A percentile compares a stretch with the other conserved stretches of the same genome.
Evolutionary conservation across 768 basidiomycete species (phyloP).

Genomic region (Sarcomyxa edulis): DNA sequence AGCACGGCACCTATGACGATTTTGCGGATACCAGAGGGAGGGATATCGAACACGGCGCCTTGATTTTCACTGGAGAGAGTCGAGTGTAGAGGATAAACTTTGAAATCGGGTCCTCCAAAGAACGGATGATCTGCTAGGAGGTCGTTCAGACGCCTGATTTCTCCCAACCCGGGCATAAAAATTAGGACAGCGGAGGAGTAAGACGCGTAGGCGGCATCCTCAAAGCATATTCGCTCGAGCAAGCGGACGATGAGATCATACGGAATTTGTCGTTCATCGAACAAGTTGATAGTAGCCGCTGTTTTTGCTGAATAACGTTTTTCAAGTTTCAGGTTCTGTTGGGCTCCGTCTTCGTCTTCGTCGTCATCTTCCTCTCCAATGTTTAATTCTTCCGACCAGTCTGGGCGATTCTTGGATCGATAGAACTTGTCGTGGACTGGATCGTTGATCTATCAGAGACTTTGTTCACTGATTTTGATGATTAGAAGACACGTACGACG

Average conservation of each 20-base stretch:
- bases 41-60: constrained; percentile 84
- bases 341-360: constrained; percentile 30
- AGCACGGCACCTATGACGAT: constrained; percentile 77
- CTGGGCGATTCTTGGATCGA: constrained; percentile 52
- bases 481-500: constrained; percentile 47
- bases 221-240: constrained; percentile 79
- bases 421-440: constrained; percentile 62
- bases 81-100: constrained; percentile 85
- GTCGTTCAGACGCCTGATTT: constrained; percentile 87
- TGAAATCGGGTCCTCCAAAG: constrained; percentile 68
- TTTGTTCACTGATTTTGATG: too few relatives aligned
- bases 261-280: constrained; percentile 86
- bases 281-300: constrained; percentile 69
- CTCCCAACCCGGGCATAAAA: constrained; percentile 93
- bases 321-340: constrained; percentile 49
- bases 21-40: constrained; percentile 76
- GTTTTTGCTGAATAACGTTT: constrained; percentile 80
- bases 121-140: constrained; percentile 65
- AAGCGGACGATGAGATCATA: constrained; percentile 86
- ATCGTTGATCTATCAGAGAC: too few relatives aligned
- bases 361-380: constrained; percentile 67
- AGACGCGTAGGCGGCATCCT: constrained; percentile 37
- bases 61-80: constrained; percentile 91
- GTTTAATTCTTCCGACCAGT: constrained; percentile 76
- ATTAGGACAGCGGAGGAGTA: constrained; percentile 83